These are phyloP conservation scores for Citrullus amarus DNA, from an alignment of 306 rosid species.

Conservation along the genomic window DNA sequence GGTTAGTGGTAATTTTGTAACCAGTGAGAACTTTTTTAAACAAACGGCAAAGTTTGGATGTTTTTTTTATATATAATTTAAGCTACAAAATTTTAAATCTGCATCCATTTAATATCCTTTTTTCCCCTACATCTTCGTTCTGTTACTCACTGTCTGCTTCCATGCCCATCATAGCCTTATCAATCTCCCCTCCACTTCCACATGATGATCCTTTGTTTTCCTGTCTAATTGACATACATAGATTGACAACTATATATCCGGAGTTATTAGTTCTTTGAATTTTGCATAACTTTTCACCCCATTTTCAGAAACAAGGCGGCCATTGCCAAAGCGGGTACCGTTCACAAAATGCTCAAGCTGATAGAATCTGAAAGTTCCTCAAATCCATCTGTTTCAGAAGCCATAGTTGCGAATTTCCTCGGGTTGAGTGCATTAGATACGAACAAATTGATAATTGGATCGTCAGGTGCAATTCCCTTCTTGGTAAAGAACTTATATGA, in stretches of 20 bases:
- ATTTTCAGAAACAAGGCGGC: slow-evolving; percentile 76
- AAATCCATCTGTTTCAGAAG: slow-evolving; percentile 57
- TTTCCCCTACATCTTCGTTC: background rate
- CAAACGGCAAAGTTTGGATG: too few species aligned
- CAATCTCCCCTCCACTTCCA: background rate
- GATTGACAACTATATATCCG: background rate
- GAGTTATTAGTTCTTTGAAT: slow-evolving; percentile 8
- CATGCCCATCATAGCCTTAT: background rate
- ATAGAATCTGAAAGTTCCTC: slow-evolving; percentile 36
- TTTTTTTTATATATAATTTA: too few species aligned
- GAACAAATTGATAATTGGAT: slow-evolving; percentile 80
- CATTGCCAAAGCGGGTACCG: slow-evolving; percentile 75
- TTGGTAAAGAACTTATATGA: slow-evolving; percentile 45
- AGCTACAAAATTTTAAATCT: background rate
- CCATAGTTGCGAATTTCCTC: slow-evolving; percentile 80
- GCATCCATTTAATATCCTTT: background rate
- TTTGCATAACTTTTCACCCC: background rate
- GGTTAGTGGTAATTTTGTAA: too few species aligned
- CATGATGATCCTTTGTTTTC: background rate
- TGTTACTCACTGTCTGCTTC: background rate
- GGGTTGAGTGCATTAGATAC: slow-evolving; percentile 87
- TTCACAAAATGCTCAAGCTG: slow-evolving; percentile 82
- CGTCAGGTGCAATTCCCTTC: slow-evolving; percentile 87
- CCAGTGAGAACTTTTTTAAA: too few species aligned
- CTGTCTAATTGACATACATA: background rate